Percentiles rank a stretch among this genome's conserved stretches.
phyloP scores from a whole-genome alignment of 2,329 filamentous ascomycete genomes.

The Catunica adiposa region DNA sequence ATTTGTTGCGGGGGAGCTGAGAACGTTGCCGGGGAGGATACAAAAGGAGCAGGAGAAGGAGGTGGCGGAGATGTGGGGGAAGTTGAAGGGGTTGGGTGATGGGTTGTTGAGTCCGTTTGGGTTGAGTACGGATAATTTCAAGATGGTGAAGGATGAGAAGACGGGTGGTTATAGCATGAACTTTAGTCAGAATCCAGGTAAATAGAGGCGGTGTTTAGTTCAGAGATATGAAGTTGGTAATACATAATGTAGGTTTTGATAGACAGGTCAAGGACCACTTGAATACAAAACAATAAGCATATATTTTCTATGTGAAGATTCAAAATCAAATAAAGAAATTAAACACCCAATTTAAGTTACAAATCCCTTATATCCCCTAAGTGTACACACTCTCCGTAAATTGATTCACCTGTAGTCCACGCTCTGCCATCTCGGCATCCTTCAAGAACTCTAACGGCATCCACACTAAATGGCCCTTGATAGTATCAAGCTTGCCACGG shows the following conservation, averaged over 20 bases:
- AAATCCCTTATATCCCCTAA: slow-evolving; percentile 23
- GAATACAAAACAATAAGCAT: too few relatives aligned
- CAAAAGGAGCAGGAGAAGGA: slow-evolving; percentile 72
- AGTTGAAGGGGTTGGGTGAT: slow-evolving; percentile 83
- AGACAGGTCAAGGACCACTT: too few relatives aligned
- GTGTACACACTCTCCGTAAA: slow-evolving; percentile 81
- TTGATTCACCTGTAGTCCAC: slow-evolving; percentile 68
- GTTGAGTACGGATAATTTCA: slow-evolving; percentile 82
- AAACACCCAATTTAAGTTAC: not conserved
- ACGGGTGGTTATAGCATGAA: slow-evolving; percentile 91
- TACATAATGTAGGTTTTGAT: not conserved
- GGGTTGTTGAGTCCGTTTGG: slow-evolving; percentile 87
- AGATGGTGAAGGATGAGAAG: slow-evolving; percentile 80
- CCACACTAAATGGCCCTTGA: slow-evolving; percentile 84
- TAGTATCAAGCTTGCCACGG: slow-evolving; percentile 55
- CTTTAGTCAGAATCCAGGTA: slow-evolving; percentile 33
- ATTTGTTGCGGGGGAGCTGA: slow-evolving; percentile 18
- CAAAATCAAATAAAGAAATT: too few relatives aligned
- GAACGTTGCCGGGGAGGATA: slow-evolving; percentile 22
- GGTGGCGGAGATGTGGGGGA: slow-evolving; percentile 94
- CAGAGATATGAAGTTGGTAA: not conserved
- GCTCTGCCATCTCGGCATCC: slow-evolving; percentile 78
- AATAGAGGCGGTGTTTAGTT: too few relatives aligned
- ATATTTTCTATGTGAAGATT: too few relatives aligned
- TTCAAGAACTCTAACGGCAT: slow-evolving; percentile 81